Conservation (phyloP, 495 filamentous ascomycete genomes). For the Penicillium steckii region DNA sequence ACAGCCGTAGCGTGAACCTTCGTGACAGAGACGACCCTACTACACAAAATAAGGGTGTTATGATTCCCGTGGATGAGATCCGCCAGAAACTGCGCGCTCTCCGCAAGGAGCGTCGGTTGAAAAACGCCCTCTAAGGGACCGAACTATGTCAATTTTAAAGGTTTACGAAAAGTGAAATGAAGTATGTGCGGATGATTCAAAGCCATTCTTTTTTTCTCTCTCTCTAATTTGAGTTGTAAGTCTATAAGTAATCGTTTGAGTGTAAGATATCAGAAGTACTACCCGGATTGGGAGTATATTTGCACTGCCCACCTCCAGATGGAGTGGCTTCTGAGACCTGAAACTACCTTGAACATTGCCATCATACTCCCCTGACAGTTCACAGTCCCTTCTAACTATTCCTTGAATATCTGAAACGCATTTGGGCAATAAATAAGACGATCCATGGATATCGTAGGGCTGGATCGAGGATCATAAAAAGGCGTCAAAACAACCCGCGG, state of each 20-base stretch:
- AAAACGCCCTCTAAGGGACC: conserved; percentile 44
- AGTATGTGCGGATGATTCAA: background rate
- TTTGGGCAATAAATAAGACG: too few species aligned
- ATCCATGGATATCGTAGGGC: conserved; percentile 4
- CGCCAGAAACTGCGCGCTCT: conserved; percentile 69
- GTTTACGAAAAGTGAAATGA: conserved; percentile 19
- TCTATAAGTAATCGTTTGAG: too few species aligned
- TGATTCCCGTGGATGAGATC: conserved; percentile 75
- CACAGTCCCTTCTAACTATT: too few species aligned
- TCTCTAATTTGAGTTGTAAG: too few species aligned
- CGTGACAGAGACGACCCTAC: conserved; percentile 85
- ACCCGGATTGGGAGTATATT: too few species aligned
- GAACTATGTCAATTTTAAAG: conserved; percentile 3
- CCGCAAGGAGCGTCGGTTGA: conserved; percentile 61
- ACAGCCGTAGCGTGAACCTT: conserved; percentile 77
- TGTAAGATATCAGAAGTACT: too few species aligned
- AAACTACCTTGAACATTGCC: too few species aligned
- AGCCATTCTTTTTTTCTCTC: background rate
- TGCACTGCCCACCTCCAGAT: too few species aligned
- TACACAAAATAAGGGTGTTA: conserved; percentile 70
- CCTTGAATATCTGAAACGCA: too few species aligned
- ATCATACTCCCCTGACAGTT: too few species aligned
- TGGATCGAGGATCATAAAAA: conserved; percentile 5
- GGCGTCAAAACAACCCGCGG: background rate
- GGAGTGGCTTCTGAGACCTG: too few species aligned